Evolutionary conservation across 1,284 basidiomycete genomes (phyloP), one percentile per base, ranked within the genome.

Genomic region (Apiotrichum gracile): DNA sequence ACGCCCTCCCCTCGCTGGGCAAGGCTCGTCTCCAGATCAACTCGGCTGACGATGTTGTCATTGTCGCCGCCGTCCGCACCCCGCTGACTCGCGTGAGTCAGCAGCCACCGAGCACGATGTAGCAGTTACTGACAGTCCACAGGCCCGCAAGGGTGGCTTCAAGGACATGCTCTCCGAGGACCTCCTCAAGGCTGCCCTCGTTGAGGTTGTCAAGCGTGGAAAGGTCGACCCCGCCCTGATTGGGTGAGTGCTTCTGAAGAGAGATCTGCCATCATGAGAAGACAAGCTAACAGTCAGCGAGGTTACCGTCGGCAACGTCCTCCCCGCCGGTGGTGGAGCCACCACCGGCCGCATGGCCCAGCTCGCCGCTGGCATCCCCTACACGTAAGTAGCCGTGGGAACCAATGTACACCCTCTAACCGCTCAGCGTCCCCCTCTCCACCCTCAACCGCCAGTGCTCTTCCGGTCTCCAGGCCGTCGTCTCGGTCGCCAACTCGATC

Each of bases 381-480:
- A 86, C 67, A 85, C 86, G 73, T 76, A 35, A 65, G 73, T 64
- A n/a, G n/a, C 22, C n/a, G 0, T 22, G 13, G 21, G 10, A 43
- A 16, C 12, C 9, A 19, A 17, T 22, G 7, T 16, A 26, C 29
- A 26, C 29, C 21, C 13, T n/a, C 47, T 49, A 19, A 54, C 49
- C 13, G 29, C 16, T 12, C 46, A 75, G 73, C 10, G 78, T 84
- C 3, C 77, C 88, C 22, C 76, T 97, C 74, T 86, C 87, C 78
- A 94, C 93, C 16, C 80, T 97, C 61, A 97, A 98, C 80, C 81
- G 94, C 52, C 91, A 94, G 73, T 98, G 94, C 77, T 94, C 91
- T 1, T 91, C 88, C 29, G 92, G 93, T 59, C 80, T 98, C 47
- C 85, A 88, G 33, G 86, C 91, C 29, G 83, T 96, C 59, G 88